Evolutionary conservation across 176 grass and related monocot species (phyloP).

Genomic region (Avena atlantica): DNA sequence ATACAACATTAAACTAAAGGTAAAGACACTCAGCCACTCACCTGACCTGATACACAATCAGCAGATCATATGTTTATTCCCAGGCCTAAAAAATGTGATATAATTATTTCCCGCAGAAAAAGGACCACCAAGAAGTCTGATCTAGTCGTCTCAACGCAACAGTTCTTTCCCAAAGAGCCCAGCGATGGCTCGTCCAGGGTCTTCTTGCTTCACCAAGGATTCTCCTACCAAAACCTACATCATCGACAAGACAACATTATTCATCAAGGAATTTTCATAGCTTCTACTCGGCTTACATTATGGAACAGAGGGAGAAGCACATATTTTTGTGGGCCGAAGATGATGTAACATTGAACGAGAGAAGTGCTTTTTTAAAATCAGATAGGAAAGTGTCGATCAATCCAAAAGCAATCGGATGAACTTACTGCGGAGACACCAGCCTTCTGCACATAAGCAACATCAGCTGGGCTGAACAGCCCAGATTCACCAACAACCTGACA

Average conservation of each 20-base stretch:
- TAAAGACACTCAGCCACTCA: too few relatives aligned
- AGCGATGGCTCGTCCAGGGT: constrained; percentile 77
- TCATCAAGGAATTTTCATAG: too few relatives aligned
- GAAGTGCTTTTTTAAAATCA: not conserved
- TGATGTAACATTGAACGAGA: not conserved
- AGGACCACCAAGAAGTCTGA: not conserved
- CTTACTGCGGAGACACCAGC: constrained; percentile 85
- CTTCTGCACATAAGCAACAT: constrained; percentile 87
- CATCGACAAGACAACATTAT: not conserved
- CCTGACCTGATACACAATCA: too few relatives aligned
- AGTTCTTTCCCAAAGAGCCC: constrained; percentile 82
- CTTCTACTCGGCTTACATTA: too few relatives aligned
- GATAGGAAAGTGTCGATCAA: not conserved
- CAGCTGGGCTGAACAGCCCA: constrained; percentile 72
- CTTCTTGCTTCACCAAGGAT: constrained; percentile 70
- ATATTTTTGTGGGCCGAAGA: not conserved
- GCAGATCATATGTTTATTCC: too few relatives aligned
- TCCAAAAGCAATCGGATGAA: constrained; percentile 11
- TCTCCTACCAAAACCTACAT: constrained; percentile 49
- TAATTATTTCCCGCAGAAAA: too few relatives aligned
- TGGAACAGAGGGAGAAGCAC: too few relatives aligned
- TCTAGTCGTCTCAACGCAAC: constrained; percentile 34
- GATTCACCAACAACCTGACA: constrained; percentile 92
- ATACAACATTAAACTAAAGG: too few relatives aligned
- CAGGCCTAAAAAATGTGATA: too few relatives aligned